Percentiles rank a stretch among this genome's conserved stretches.
Conservation (phyloP, 208 protist genomes). For the Trypanosoma platydactyli region DNA sequence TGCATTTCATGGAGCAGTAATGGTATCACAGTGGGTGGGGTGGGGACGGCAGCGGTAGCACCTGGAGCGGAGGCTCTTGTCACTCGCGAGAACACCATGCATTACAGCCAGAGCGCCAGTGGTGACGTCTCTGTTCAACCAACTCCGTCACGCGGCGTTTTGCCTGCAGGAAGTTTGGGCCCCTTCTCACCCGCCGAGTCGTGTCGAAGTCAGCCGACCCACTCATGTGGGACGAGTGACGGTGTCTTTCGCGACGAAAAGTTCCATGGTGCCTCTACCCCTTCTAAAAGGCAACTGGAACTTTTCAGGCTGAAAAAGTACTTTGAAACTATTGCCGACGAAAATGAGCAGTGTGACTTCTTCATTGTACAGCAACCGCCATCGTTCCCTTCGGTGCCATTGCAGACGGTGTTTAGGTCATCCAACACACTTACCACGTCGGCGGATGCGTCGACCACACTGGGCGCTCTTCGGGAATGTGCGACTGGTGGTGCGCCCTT, state of each 20-base stretch:
- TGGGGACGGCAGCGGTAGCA: no score
- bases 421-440: neutral
- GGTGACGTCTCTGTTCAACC: neutral
- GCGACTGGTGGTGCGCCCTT: no score
- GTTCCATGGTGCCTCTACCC: no score
- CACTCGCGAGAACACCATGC: no score
- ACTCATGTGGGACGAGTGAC: neutral
- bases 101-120: no score
- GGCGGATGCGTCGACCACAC: neutral
- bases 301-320: slow-evolving; percentile 11
- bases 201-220: neutral
- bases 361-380: slow-evolving; percentile 22
- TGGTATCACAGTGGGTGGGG: no score
- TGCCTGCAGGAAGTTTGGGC: neutral
- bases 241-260: neutral
- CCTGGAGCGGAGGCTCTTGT: no score
- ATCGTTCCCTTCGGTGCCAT: neutral
- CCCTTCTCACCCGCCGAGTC: neutral
- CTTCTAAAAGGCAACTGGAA: neutral
- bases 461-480: no score
- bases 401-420: neutral
- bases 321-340: slow-evolving; percentile 21
- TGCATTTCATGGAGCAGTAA: neutral
- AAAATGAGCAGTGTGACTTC: slow-evolving; percentile 25
- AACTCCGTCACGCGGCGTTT: neutral